Conservation (phyloP, 176 grass and related monocot species). For the Rhynchospora pubera region DNA sequence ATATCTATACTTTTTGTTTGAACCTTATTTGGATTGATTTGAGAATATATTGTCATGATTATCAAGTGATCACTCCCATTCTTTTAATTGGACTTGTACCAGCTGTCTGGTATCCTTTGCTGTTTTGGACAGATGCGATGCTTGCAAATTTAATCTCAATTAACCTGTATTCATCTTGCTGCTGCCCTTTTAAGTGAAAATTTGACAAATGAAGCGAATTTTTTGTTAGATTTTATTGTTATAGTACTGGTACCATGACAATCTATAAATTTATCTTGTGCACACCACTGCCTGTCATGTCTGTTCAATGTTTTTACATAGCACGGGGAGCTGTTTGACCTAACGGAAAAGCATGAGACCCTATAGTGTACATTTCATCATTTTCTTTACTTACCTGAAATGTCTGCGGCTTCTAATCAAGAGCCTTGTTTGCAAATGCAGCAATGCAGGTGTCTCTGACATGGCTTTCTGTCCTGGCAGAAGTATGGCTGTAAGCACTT, state of each 20-base stretch:
- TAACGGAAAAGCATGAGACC: background rate
- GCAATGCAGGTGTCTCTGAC: conserved; percentile 65
- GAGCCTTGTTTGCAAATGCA: conserved; percentile 30
- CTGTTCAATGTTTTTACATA: background rate
- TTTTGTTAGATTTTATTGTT: background rate
- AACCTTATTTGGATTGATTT: too few relatives aligned
- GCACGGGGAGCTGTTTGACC: too few relatives aligned
- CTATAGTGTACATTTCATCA: background rate
- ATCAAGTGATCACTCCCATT: too few relatives aligned
- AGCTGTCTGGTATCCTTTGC: background rate
- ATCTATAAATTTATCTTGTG: background rate
- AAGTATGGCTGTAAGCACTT: conserved; percentile 70
- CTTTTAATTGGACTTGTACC: background rate
- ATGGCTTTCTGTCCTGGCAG: conserved; percentile 68
- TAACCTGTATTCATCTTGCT: background rate
- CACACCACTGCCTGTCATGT: background rate
- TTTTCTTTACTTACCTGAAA: background rate
- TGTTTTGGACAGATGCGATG: background rate
- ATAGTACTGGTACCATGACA: background rate
- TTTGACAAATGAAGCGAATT: background rate
- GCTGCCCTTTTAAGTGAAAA: background rate
- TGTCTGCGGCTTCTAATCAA: background rate
- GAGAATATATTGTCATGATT: too few relatives aligned
- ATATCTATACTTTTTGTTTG: too few relatives aligned
- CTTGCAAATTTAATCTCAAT: background rate